Evolutionary conservation across 495 filamentous ascomycete species (phyloP), one percentile per base, ranked within the genome.

Genomic region (Tuber calosporum): DNA sequence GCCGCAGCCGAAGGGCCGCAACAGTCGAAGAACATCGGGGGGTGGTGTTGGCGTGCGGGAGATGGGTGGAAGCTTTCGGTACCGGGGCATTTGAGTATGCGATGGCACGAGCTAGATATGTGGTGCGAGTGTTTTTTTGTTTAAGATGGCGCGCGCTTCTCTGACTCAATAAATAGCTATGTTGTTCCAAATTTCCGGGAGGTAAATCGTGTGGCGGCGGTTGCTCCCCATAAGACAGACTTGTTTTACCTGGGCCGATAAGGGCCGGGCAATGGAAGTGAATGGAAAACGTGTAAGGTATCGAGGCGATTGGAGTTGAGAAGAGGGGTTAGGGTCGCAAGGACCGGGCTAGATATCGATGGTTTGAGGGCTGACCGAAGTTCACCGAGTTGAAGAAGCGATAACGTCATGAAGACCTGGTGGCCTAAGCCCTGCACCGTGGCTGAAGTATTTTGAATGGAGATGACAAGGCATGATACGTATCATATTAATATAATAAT

Each of bases 51-150:
- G 75, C 1, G 75, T 78, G 11, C 70, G 67, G 19, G 76, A 78
- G 75, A 78, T 73, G 20, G 76, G 76, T 20, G 76, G 76, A n/a
- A 78, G 74, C 15, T 42, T 67, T 58, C 70, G 73, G 73, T 75
- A 75, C 42, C 43, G 37, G 37, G 73, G 68, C 73, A 75, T 73
- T 37, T 70, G 71, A 9, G 26, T 34, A 41, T 41, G 40, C 26
- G 71, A 36, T 39, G 66, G 66, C 43, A 40, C 37, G 39, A 34
- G 19, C 11, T 70, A 20, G 38, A 70, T 37, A 34, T 62, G 53
- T 34, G 53, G 53, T 30, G 26, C 53, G 53, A 62, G 34, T 13
- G 30, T 26, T 62, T 62, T 62, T 26, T 62, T 62, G 17, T 62
- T n/a, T n/a, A n/a, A n/a, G 53, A 62, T 62, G 53, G 53, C 53